A percentile compares a stretch with the other conserved stretches of the same genome.
Evolutionary conservation across 495 filamentous ascomycete genomes (phyloP).

Genomic region (Corynascus novoguineensis): DNA sequence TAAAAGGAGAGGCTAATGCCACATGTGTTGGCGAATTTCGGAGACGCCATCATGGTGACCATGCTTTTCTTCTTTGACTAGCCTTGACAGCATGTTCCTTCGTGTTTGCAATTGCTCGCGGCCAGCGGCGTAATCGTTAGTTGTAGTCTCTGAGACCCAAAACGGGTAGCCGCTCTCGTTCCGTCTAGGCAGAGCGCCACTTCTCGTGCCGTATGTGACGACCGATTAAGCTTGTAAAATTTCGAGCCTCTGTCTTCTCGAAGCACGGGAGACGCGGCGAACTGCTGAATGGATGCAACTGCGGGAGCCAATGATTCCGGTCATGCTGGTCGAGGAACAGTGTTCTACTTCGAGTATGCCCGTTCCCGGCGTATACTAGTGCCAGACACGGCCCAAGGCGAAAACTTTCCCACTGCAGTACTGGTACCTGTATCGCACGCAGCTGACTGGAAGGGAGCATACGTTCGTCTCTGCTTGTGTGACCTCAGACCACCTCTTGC

Average conservation of each 20-base stretch:
- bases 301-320: not conserved
- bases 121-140: too few species aligned
- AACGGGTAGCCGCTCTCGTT: constrained; percentile 5
- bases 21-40: too few species aligned
- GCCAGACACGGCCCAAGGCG: not conserved
- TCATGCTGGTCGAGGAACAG: not conserved
- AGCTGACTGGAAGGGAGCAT: not conserved
- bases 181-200: constrained; percentile 5
- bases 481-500: not conserved
- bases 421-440: not conserved
- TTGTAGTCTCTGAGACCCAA: not conserved
- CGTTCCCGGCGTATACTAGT: not conserved
- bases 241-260: constrained; percentile 14
- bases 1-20: too few species aligned
- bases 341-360: not conserved
- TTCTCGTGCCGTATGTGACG: constrained; percentile 19
- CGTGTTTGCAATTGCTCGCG: too few species aligned
- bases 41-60: too few species aligned
- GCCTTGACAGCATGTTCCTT: too few species aligned
- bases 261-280: constrained; percentile 16
- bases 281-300: not conserved
- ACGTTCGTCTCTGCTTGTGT: not conserved
- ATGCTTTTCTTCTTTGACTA: too few species aligned
- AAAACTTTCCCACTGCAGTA: too few species aligned
- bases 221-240: constrained; percentile 17